Conservation (phyloP, 257 asterid genomes). For the Nicotiana attenuata region DNA sequence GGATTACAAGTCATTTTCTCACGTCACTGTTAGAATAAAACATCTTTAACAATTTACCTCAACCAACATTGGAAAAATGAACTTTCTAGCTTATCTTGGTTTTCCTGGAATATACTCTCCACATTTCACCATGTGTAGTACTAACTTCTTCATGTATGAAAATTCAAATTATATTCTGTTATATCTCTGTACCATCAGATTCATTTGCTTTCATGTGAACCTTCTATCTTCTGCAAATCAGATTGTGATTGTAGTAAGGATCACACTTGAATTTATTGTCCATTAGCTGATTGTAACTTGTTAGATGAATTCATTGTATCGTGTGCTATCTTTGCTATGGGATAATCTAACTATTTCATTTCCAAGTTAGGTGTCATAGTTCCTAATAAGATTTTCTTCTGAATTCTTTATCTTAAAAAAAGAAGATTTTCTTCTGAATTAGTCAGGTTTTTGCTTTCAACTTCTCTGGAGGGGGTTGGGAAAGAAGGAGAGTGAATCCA, state of each 20-base stretch:
- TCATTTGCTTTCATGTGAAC: background rate
- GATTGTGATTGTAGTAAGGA: background rate
- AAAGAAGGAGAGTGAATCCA: background rate
- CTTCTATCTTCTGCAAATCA: background rate
- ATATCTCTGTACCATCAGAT: background rate
- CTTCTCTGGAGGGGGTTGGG: background rate
- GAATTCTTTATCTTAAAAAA: background rate
- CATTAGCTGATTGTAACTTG: background rate
- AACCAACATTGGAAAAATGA: background rate
- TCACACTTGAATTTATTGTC: background rate
- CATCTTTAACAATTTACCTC: background rate
- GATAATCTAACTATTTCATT: background rate
- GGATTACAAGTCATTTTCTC: background rate
- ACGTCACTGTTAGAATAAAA: background rate
- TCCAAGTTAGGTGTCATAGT: background rate
- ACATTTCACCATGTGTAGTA: background rate
- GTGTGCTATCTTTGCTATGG: background rate
- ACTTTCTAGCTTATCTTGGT: background rate
- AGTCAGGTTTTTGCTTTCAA: background rate
- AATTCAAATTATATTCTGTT: background rate
- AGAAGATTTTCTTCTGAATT: background rate
- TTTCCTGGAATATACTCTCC: background rate
- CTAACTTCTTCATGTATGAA: background rate
- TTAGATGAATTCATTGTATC: background rate
- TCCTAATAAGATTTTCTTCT: background rate